These are phyloP conservation scores for Notholithocarpus densiflorus DNA, from an alignment of 306 rosid species.

Conservation along the genomic window DNA sequence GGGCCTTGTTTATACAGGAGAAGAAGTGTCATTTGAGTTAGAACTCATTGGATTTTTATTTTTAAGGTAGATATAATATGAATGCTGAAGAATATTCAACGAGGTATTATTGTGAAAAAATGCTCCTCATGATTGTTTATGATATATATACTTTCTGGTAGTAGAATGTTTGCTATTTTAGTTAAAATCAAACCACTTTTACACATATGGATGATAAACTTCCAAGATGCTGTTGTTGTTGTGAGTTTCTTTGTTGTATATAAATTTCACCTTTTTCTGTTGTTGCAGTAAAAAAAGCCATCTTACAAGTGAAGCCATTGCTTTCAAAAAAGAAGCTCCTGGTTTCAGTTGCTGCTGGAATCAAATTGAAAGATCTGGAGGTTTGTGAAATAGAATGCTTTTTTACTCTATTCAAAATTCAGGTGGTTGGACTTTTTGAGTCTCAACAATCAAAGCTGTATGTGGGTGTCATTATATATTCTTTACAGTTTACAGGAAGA, in stretches of 20 bases:
- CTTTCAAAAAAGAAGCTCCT: slow-evolving; percentile 76
- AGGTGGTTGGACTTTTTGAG: background rate
- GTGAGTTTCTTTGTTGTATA: background rate
- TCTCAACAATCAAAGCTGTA: background rate
- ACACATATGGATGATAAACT: background rate
- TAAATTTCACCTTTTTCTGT: background rate
- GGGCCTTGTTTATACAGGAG: no score
- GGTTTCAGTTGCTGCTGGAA: slow-evolving; percentile 94
- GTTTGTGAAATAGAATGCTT: slow-evolving; percentile 19
- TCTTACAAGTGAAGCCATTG: slow-evolving; percentile 57
- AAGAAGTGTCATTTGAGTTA: no score
- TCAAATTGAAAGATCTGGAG: slow-evolving; percentile 91
- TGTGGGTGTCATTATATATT: background rate
- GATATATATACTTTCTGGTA: no score
- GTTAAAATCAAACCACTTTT: background rate
- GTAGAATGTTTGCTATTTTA: background rate
- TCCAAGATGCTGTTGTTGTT: background rate
- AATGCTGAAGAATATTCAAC: no score
- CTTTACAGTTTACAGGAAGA: background rate
- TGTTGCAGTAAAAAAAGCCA: slow-evolving; percentile 61
- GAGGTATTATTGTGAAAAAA: no score
- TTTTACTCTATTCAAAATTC: background rate
- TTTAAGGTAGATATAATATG: no score
- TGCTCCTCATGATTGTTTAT: no score
- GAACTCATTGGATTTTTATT: no score